Base-by-base conservation (phyloP, 2,329 filamentous ascomycete genomes). In the Sporothrix luriei region DNA sequence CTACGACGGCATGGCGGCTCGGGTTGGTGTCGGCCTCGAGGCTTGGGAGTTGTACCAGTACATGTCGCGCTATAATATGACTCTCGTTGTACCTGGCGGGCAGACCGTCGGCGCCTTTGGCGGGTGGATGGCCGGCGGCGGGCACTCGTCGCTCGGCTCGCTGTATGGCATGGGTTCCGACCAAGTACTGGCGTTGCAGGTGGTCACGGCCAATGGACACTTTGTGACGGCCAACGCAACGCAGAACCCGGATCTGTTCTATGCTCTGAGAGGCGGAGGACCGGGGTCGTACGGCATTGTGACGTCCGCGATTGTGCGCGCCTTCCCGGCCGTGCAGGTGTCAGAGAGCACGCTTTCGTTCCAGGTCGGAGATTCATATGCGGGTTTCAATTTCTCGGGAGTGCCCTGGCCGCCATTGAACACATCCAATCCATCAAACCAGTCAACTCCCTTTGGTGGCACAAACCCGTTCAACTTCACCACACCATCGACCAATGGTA, bases 231-330 rank as follows among this genome's bases (percentile, higher is more conserved):
- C 84, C 57, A 61, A 70, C 67, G 52, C 64, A 16, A n/a, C 24
- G 9, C 24, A 13, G 33, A 84, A 87, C 70, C 72, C 78, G 0
- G 85, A 88, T 68, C 77, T 88, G 3, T 88, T 85, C 76, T 88
- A 84, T 81, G 86, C 85, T 3, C 75, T 87, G 4, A 78, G 81
- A 52, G 84, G 84, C 13, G 84, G 85, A 2, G 84, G 85, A 76
- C 69, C 78, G 68, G 70, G 69, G 11, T 68, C 71, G 24, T 73
- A 71, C 48, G 72, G 71, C 33, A 67, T 73, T 65, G 71, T 73
- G 13, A 73, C 72, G 10, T 72, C 72, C 16, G 71, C 68, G 10
- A 52, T 72, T 38, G 71, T 73, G 21, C 71, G 72, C 10, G 71
- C 72, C 6, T 71, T 71, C 29, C 70, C 72, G 1, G 48, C 71